Evolutionary conservation across 2,329 filamentous ascomycete genomes (phyloP).

Genomic region (Fusarium sp.): DNA sequence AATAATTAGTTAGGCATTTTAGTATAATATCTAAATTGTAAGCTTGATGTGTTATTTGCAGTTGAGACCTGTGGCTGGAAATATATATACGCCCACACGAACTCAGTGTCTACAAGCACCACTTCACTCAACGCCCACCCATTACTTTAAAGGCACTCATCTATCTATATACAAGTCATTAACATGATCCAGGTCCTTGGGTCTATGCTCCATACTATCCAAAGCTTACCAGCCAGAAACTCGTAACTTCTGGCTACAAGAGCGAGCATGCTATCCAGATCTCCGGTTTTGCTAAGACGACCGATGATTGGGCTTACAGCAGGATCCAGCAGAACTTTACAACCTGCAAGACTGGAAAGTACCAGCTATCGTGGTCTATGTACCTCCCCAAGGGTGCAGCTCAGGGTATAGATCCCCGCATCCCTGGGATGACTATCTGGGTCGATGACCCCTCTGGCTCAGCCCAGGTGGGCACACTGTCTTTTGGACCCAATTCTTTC

Average conservation of each 20-base stretch:
- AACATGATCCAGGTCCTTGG: not conserved
- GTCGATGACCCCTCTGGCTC: not conserved
- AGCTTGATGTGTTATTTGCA: too few relatives aligned
- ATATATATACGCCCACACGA: too few relatives aligned
- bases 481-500: not conserved
- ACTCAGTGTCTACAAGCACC: rapidly evolving
- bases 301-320: not conserved
- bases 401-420: not conserved
- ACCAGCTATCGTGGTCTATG: not conserved
- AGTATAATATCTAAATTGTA: too few relatives aligned
- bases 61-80: too few relatives aligned
- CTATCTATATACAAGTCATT: rapidly evolving
- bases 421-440: not conserved
- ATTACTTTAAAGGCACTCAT: rapidly evolving
- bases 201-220: not conserved
- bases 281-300: not conserved
- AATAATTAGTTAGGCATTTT: too few relatives aligned
- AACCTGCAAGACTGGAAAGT: not conserved
- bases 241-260: not conserved
- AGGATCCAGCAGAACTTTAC: not conserved
- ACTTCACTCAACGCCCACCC: not conserved
- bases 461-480: not conserved
- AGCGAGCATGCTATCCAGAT: not conserved
- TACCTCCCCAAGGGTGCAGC: conserved; percentile 3
- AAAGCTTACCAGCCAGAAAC: not conserved